phyloP scores from a whole-genome alignment of 257 asterid species.

The Capsicum pubescens region DNA sequence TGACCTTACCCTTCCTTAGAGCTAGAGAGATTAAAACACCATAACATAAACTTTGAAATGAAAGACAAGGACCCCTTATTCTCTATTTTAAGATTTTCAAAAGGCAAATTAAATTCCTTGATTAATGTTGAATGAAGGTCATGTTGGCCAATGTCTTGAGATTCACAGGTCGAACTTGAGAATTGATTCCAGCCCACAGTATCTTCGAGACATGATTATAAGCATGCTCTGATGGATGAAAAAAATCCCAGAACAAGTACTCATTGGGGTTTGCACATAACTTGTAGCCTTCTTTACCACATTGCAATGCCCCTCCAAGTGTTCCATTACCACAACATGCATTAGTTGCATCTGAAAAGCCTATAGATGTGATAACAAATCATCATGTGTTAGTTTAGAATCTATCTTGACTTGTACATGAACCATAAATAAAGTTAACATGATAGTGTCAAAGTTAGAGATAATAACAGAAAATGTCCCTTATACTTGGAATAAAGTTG shows the following conservation, averaged over 20 bases:
- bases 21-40: not conserved
- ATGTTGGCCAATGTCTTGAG: conserved; percentile 52
- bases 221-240: conserved; percentile 68
- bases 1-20: no score
- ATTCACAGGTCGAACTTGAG: conserved; percentile 58
- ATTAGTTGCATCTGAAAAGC: conserved; percentile 49
- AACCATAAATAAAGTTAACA: no score
- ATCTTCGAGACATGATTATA: conserved; percentile 60
- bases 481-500: no score
- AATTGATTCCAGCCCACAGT: conserved; percentile 57
- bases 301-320: conserved; percentile 61
- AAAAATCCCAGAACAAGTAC: conserved; percentile 69
- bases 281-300: conserved; percentile 67
- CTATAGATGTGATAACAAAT: conserved; percentile 33
- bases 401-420: not conserved
- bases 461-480: not conserved
- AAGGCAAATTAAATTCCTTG: not conserved
- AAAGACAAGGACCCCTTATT: not conserved
- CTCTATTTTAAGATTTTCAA: not conserved
- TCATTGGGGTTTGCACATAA: conserved; percentile 52
- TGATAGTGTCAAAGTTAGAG: not conserved
- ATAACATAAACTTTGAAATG: not conserved
- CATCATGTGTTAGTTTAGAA: not conserved
- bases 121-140: conserved; percentile 27
- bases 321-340: conserved; percentile 78